Percentiles rank a stretch among this genome's conserved stretches.
phyloP scores from a whole-genome alignment of 2,329 filamentous ascomycete genomes.

The Whalleya microplaca region DNA sequence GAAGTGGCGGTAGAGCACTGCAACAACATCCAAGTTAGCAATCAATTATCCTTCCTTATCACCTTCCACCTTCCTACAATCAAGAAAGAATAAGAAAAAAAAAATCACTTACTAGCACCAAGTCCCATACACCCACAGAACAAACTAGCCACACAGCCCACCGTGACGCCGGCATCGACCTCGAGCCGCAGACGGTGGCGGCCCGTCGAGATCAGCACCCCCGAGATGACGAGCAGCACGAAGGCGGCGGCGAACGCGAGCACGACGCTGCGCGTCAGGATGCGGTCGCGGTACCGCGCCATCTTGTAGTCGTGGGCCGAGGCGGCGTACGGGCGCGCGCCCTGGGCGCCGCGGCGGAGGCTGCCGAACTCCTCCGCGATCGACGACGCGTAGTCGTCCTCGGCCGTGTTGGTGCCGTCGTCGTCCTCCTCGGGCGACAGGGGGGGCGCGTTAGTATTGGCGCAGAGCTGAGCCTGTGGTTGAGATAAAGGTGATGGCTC shows the following conservation, averaged over 20 bases:
- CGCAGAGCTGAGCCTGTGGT: too few relatives aligned
- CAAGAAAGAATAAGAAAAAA: too few relatives aligned
- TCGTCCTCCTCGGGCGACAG: too few relatives aligned
- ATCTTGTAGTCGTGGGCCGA: conserved; percentile 53
- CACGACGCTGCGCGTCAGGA: conserved; percentile 58
- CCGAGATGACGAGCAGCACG: conserved; percentile 66
- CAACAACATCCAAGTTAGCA: too few relatives aligned
- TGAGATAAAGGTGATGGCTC: too few relatives aligned
- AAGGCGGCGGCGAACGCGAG: conserved; percentile 62
- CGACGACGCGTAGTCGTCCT: conserved; percentile 55
- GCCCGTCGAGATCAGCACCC: conserved; percentile 69
- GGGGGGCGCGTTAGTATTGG: too few relatives aligned
- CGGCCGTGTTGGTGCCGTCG: conserved; percentile 37
- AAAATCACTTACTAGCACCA: conserved; percentile 44
- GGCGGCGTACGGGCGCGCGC: conserved; percentile 44
- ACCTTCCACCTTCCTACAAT: too few relatives aligned
- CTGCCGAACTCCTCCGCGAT: conserved; percentile 36
- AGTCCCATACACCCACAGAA: conserved; percentile 66
- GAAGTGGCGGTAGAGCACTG: conserved; percentile 54
- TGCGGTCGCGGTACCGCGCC: conserved; percentile 54
- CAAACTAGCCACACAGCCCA: conserved; percentile 70
- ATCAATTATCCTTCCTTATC: too few relatives aligned
- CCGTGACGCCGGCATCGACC: conserved; percentile 73
- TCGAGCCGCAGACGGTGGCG: conserved; percentile 69
- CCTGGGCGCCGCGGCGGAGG: conserved; percentile 48